Base-by-base conservation (phyloP, 2,329 filamentous ascomycete genomes). In the Metarhizium sp. region DNA sequence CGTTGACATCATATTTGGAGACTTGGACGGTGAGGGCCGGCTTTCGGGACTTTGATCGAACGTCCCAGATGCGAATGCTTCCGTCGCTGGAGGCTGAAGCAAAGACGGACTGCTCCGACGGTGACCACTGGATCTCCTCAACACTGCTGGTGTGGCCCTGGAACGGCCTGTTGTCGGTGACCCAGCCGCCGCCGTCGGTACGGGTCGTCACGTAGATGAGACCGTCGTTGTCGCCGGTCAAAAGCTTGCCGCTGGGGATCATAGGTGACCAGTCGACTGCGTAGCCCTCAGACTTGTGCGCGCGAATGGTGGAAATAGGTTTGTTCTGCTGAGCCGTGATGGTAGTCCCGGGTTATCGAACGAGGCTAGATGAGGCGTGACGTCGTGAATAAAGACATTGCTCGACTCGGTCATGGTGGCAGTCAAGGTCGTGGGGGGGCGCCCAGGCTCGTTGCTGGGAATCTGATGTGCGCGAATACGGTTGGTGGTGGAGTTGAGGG, bases 51-150 rank as follows among this genome's bases (percentile, higher is more conserved):
- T 96, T 96, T 69, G 88, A 92, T 53, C 94, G 85, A 20, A 94
- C 83, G 67, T 99, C 94, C 92, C 94, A 99, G 58, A 99, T 85
- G 69, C 94, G 92, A 59, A 99, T 86, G 10, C 90, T 96, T 64
- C 94, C 92, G 72, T 99, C 94, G 68, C 87, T 91, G 55, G 91
- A 95, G 4, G 90, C 92, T 0, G 92, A 97, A 0, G 94, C 88
- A 67, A 99, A 99, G 32, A 97, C 94, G 58, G 91, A 92, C 59
- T 85, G 85, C 74, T 99, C 94, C 18, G 86, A 89, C 0, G 94
- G 94, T 52, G 90, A 95, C 94, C 94, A 99, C 72, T 97, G 92
- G 30, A 99, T 77, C 68, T 99, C 94, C 75, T 99, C 94, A 16
- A 99, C 85, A 52, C 88, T 92, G 66, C 85, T 83, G 8, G 80